Evolutionary conservation across 352 stramenopile genomes (phyloP).

Genomic region (Pythium monospermum): DNA sequence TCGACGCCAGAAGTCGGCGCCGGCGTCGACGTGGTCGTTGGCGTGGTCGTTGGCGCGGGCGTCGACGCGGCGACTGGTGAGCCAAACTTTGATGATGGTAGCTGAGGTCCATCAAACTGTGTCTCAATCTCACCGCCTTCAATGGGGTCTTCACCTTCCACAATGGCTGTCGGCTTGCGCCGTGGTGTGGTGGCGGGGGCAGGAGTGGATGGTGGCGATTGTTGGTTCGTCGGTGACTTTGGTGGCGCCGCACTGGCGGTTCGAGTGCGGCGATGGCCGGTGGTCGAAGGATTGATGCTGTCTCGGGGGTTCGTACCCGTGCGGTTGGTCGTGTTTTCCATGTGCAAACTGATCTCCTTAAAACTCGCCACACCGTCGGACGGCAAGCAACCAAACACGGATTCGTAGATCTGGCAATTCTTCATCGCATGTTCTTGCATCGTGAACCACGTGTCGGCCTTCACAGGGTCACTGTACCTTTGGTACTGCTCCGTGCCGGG

Average conservation of each 20-base stretch:
- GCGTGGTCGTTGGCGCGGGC: neutral
- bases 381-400: constrained; percentile 73
- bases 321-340: constrained; percentile 21
- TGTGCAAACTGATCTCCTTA: constrained; percentile 59
- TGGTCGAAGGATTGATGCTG: constrained; percentile 1
- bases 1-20: no score
- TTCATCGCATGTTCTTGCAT: constrained; percentile 83
- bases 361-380: constrained; percentile 70
- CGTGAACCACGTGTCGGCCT: constrained; percentile 65
- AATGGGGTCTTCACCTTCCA: constrained; percentile 17
- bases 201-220: neutral
- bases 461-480: constrained; percentile 58
- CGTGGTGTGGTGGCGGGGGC: constrained; percentile 1
- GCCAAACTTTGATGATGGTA: neutral
- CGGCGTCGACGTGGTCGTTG: neutral
- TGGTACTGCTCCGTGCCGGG: constrained; percentile 43
- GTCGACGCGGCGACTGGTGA: neutral
- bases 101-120: constrained; percentile 9
- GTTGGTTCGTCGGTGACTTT: neutral
- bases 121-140: constrained; percentile 12
- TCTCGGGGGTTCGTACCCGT: neutral
- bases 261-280: constrained; percentile 8
- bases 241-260: neutral
- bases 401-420: constrained; percentile 82
- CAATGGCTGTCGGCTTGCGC: constrained; percentile 10